Percentiles rank a stretch among this genome's conserved stretches.
phyloP scores from a whole-genome alignment of 139 green algal genomes.

The Chlamydomonas schloesseri region DNA sequence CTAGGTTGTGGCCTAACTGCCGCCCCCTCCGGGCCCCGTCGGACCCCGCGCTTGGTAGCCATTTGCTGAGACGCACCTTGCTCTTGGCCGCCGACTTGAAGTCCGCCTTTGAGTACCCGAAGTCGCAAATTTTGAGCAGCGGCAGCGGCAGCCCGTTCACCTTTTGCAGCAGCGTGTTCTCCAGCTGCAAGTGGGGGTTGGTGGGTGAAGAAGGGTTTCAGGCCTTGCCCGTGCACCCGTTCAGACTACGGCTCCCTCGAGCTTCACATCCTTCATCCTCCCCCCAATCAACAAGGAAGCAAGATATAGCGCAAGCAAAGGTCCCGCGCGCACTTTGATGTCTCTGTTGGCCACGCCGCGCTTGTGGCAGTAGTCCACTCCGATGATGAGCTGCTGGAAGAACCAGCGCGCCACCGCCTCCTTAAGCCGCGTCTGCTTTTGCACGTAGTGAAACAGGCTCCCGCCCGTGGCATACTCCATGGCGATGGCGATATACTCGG shows the following conservation, averaged over 20 bases:
- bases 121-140: conserved; percentile 75
- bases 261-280: too few species aligned
- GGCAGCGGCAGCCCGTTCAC: conserved; percentile 75
- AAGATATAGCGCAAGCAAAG: too few species aligned
- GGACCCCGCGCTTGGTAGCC: too few species aligned
- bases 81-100: conserved; percentile 51
- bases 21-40: too few species aligned
- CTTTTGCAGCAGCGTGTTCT: conserved; percentile 66
- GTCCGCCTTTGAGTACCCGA: conserved; percentile 70
- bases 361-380: conserved; percentile 90
- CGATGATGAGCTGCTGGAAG: conserved; percentile 98
- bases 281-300: too few species aligned
- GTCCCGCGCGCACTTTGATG: too few species aligned
- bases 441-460: conserved; percentile 94
- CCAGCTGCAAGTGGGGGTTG: conserved; percentile 90
- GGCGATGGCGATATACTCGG: conserved; percentile 89
- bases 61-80: too few species aligned
- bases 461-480: conserved; percentile 94
- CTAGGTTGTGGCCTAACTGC: too few species aligned
- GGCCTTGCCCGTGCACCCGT: too few species aligned
- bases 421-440: conserved; percentile 71
- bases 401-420: conserved; percentile 97
- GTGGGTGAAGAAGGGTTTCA: too few species aligned
- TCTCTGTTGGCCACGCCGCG: background rate
- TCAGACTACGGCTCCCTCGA: too few species aligned